These are phyloP conservation scores for Apiospora aurea DNA, from an alignment of 2,329 filamentous ascomycete species.

Conservation along the genomic window DNA sequence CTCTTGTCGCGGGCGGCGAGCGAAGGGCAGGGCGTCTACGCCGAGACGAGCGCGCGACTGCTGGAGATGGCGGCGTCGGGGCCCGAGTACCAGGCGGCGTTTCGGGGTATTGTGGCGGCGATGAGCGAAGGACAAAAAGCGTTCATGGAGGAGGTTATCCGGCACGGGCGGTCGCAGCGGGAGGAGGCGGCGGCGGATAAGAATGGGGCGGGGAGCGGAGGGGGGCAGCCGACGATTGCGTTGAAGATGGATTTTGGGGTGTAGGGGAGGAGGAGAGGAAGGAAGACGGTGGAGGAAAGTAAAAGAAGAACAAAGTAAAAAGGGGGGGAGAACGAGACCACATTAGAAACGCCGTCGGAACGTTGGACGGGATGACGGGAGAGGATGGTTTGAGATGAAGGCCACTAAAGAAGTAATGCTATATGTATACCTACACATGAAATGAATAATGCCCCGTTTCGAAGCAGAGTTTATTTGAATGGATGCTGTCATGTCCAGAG, in stretches of 20 bases:
- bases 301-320: not conserved
- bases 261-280: not conserved
- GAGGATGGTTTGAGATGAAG: too few species aligned
- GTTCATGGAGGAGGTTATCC: conserved; percentile 83
- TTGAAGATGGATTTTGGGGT: conserved; percentile 90
- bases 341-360: not conserved
- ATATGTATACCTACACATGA: too few species aligned
- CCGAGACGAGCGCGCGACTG: conserved; percentile 77
- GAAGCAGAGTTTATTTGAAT: too few species aligned
- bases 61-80: conserved; percentile 79
- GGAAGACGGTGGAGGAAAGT: too few species aligned
- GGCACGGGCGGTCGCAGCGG: conserved; percentile 61
- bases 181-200: conserved; percentile 47
- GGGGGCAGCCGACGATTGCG: conserved; percentile 81
- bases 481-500: too few species aligned
- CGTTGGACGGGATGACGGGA: too few species aligned
- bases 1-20: conserved; percentile 75
- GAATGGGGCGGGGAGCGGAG: conserved; percentile 41
- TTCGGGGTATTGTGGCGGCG: conserved; percentile 75
- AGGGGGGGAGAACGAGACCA: not conserved
- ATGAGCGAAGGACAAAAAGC: conserved; percentile 75
- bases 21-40: conserved; percentile 66
- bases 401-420: too few species aligned
- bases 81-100: conserved; percentile 65
- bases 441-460: too few species aligned